These are phyloP conservation scores for Striga asiatica DNA, from an alignment of 257 asterid genomes.

Conservation along the genomic window DNA sequence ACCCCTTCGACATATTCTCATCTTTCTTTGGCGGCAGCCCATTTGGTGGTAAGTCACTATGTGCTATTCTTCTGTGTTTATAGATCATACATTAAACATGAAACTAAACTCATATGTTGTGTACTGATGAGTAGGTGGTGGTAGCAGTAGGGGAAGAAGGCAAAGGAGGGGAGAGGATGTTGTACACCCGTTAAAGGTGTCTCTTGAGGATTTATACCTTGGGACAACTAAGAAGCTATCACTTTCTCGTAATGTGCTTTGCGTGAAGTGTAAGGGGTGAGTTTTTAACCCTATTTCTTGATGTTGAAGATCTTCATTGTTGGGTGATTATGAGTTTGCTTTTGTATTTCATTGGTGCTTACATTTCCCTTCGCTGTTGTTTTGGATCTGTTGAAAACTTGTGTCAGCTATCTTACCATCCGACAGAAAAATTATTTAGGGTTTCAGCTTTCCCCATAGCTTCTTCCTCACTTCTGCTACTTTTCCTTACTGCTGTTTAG, in stretches of 20 bases:
- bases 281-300: no score
- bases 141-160: constrained; percentile 84
- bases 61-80: no score
- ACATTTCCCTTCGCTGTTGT: no score
- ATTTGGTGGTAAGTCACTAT: constrained; percentile 70
- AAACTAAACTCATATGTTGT: background rate
- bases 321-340: no score
- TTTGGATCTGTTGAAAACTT: no score
- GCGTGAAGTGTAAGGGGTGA: constrained; percentile 85
- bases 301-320: no score
- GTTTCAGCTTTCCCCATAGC: no score
- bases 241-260: constrained; percentile 74
- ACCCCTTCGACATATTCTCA: constrained; percentile 71
- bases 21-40: constrained; percentile 76
- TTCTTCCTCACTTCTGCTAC: background rate
- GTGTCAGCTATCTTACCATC: background rate
- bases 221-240: constrained; percentile 87
- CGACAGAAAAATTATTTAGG: no score
- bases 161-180: constrained; percentile 96
- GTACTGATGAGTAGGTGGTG: constrained; percentile 42
- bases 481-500: no score
- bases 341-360: background rate
- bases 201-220: constrained; percentile 71
- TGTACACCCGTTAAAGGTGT: constrained; percentile 81
- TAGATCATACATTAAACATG: background rate